Evolutionary conservation across 2,329 filamentous ascomycete species (phyloP).

Genomic region (Microdochium bolleyi): DNA sequence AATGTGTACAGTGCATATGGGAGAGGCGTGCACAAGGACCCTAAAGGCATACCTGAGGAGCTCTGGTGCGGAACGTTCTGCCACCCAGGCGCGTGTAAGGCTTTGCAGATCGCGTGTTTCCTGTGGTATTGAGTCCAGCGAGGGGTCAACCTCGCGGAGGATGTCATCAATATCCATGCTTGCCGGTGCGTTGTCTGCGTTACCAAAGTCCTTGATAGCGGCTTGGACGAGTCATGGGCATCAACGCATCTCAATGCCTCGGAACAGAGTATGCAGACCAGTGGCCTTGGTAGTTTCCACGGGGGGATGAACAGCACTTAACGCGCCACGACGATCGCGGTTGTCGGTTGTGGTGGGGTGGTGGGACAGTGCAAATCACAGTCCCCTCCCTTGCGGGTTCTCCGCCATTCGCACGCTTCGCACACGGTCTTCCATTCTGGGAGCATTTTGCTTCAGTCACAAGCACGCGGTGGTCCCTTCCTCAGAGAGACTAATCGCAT

Average conservation of each 20-base stretch:
- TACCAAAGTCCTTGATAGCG: background rate
- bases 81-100: conserved; percentile 86
- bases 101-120: conserved; percentile 74
- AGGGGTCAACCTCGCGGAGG: conserved; percentile 62
- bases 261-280: too few relatives aligned
- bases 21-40: background rate
- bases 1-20: background rate
- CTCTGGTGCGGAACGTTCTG: conserved; percentile 83
- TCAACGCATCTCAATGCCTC: too few relatives aligned
- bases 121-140: conserved; percentile 42
- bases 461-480: background rate
- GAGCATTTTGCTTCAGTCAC: background rate
- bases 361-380: background rate
- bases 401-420: too few relatives aligned
- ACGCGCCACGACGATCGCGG: background rate
- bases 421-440: too few relatives aligned
- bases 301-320: background rate
- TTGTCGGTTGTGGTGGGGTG: background rate
- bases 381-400: too few relatives aligned
- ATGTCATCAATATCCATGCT: conserved; percentile 76
- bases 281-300: too few relatives aligned
- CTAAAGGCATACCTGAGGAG: conserved; percentile 59
- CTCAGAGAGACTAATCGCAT: background rate
- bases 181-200: background rate
- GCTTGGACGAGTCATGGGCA: too few relatives aligned